Evolutionary conservation across 2,329 filamentous ascomycete species (phyloP), one percentile per base, ranked within the genome.

Genomic region (Plectosphaerella plurivora): DNA sequence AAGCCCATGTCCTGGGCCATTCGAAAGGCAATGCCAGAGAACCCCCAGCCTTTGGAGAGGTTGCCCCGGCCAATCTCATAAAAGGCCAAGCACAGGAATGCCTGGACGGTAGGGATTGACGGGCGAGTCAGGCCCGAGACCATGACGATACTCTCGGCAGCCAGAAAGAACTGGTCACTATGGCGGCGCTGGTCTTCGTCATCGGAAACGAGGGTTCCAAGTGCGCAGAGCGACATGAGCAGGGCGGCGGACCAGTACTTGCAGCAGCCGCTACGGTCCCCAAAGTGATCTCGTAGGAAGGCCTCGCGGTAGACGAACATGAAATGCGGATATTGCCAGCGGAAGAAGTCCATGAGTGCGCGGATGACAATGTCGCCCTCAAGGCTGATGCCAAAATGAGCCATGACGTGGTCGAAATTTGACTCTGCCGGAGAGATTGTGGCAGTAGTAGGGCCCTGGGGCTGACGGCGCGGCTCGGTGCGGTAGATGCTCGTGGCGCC

Each of bases 301-400:
- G 60, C 61, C n/a, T 65, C 63, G 1, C 63, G 60, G 25, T 65
- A 65, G 4, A 65, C 59, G 45, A 65, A 65, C 59, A 65, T 64
- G 55, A 65, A 65, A n/a, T 66, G 58, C 5, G 62, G 61, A 24
- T 64, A 66, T 48, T 65, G 62, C 58, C 59, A 64, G n/a, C 54
- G 57, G 53, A 66, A 66, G 45, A 66, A 65, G 4, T 57, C 53
- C 24, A 57, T 49, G 1, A 66, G 47, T 3, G 41, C 55, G 7
- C 58, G 50, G 1, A 51, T 55, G 16, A 65, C 55, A 3, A 58
- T 45, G 14, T 58, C 53, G 14, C 58, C 57, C 1, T 58, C 51
- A 35, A 64, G 53, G 41, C 60, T 49, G 45, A 62, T 62, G 5
- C 57, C 60, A 8, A 63, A 60, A n/a, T 61, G 62, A 10, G 55